Percentiles rank a stretch among this genome's conserved stretches.
Evolutionary conservation across 2,329 filamentous ascomycete genomes (phyloP).

Genomic region (Zymoseptoria tritici): DNA sequence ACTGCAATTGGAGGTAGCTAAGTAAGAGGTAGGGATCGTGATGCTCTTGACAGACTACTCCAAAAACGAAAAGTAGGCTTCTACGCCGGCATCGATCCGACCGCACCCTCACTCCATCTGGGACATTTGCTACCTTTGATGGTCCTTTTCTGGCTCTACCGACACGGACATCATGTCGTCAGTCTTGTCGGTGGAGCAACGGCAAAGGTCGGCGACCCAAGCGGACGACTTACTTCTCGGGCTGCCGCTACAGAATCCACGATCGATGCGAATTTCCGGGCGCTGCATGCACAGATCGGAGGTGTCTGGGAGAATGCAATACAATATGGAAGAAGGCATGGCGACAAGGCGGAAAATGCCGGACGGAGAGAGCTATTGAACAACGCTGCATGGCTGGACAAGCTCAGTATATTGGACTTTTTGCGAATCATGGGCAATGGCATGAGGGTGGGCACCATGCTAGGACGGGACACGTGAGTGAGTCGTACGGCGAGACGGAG

Average conservation of each 20-base stretch:
- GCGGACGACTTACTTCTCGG: slow-evolving; percentile 57
- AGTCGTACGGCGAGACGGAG: slow-evolving; percentile 6
- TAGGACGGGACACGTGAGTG: slow-evolving; percentile 77
- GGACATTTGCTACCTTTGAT: slow-evolving; percentile 76
- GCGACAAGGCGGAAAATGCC: slow-evolving; percentile 53
- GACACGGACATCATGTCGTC: slow-evolving; percentile 62
- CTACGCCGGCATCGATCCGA: slow-evolving; percentile 79
- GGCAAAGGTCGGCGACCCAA: slow-evolving; percentile 71
- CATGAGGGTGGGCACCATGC: slow-evolving; percentile 76
- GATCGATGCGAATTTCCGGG: slow-evolving; percentile 56
- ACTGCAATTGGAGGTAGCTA: slow-evolving; percentile 2
- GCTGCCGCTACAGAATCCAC: slow-evolving; percentile 46
- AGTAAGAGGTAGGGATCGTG: slow-evolving; percentile 32
- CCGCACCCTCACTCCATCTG: slow-evolving; percentile 69
- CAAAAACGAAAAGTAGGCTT: slow-evolving; percentile 59
- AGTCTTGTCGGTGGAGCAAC: slow-evolving; percentile 60
- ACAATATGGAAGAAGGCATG: slow-evolving; percentile 55
- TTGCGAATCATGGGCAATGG: slow-evolving; percentile 64
- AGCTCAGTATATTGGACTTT: slow-evolving; percentile 64
- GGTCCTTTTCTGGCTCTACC: slow-evolving; percentile 77
- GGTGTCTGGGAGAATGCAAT: slow-evolving; percentile 70
- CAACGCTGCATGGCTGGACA: slow-evolving; percentile 78
- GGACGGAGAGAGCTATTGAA: slow-evolving; percentile 65
- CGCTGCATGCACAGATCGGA: slow-evolving; percentile 62
- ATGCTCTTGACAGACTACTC: slow-evolving; percentile 57